These are phyloP conservation scores for Whalleya microplaca DNA, from an alignment of 2,329 filamentous ascomycete species.

Conservation along the genomic window DNA sequence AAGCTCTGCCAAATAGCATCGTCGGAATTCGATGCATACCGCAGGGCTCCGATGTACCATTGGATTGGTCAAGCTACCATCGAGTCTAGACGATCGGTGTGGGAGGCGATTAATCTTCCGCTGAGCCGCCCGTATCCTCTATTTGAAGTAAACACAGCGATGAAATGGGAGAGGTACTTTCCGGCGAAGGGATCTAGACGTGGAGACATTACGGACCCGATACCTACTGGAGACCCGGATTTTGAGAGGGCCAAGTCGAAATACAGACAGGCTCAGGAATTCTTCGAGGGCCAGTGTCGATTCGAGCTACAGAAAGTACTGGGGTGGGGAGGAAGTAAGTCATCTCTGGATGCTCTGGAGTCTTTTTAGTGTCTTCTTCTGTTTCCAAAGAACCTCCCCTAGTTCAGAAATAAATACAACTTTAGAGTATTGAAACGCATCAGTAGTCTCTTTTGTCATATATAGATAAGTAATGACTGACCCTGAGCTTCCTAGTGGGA, in stretches of 20 bases:
- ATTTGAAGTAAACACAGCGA: no score
- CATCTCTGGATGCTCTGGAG: neutral
- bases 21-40: no score
- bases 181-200: no score
- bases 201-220: neutral
- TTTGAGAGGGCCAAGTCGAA: neutral
- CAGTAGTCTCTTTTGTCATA: neutral
- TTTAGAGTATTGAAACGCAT: neutral
- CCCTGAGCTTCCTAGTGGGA: constrained; percentile 6
- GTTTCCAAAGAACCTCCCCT: no score
- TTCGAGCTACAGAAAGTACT: neutral
- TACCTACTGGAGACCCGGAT: neutral
- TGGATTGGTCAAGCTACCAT: no score
- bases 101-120: no score
- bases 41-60: no score
- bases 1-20: no score
- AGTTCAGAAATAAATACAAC: neutral
- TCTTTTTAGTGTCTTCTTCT: no score
- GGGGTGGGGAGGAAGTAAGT: neutral
- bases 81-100: no score
- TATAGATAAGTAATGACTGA: neutral
- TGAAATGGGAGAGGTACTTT: no score
- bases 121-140: no score
- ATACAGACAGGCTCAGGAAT: neutral
- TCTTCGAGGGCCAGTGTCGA: neutral